These are phyloP conservation scores for Eimeria necatrix DNA, from an alignment of 169 alveolate genomes.

Conservation along the genomic window DNA sequence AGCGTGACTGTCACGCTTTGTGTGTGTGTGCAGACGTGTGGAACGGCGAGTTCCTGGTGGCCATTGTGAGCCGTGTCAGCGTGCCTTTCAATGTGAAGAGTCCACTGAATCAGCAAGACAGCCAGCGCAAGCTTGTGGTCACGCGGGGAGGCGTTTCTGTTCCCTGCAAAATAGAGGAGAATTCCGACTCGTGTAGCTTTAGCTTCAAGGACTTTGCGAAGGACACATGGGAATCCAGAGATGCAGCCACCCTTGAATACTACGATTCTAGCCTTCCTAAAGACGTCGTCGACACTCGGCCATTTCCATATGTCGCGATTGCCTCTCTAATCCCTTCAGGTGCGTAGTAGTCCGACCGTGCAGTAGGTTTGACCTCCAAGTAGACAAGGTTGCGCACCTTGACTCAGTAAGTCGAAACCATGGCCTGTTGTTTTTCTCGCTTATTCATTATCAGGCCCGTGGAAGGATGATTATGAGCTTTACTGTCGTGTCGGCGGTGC, in stretches of 20 bases:
- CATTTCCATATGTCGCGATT: constrained; percentile 31
- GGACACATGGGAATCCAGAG: constrained; percentile 37
- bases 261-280: constrained; percentile 61
- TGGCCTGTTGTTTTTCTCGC: too few species aligned
- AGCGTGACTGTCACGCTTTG: not conserved
- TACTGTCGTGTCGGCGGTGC: constrained; percentile 26
- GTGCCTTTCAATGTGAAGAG: constrained; percentile 46
- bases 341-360: not conserved
- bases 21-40: constrained; percentile 57
- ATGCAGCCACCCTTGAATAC: constrained; percentile 34
- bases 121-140: not conserved
- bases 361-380: too few species aligned
- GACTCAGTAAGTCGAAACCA: too few species aligned
- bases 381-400: too few species aligned
- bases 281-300: constrained; percentile 45
- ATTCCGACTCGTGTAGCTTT: not conserved
- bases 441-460: not conserved
- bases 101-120: constrained; percentile 36
- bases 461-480: constrained; percentile 27
- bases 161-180: constrained; percentile 12
- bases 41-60: constrained; percentile 44
- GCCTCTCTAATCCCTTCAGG: constrained; percentile 66
- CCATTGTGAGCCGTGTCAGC: not conserved
- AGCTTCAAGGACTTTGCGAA: constrained; percentile 42
- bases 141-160: constrained; percentile 33